Evolutionary conservation across 345 rosid species (phyloP), one percentile per base, ranked within the genome.

Genomic region (Populus alba): DNA sequence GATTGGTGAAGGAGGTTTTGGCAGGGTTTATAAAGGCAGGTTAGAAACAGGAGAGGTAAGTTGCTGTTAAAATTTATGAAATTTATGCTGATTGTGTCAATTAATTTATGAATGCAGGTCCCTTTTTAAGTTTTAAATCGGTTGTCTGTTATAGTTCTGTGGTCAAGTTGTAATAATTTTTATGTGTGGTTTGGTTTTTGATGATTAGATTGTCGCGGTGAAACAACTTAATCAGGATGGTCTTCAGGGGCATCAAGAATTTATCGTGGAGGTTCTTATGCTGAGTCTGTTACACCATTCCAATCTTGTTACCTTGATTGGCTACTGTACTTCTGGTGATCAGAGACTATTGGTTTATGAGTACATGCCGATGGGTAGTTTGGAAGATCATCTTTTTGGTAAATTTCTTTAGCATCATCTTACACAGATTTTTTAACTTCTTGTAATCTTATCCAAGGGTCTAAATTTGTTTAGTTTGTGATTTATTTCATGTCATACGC

Each of bases 331-430:
- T 49, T 86, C 91, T 45, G 99, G 99, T 76, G 98, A 96, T 84
- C 98, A 95, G 78, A 91, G 99, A 78, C 89, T 95, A 43, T 83
- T 95, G 89, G 99, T 95, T 77, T 95, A 96, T 33, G 98, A 96
- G 70, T 96, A 90, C 83, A 94, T 96, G 99, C 85, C 95, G 12
- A 88, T 83, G 97, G 99, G 99, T 20, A 96, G 98, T 81, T 78
- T 96, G 86, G 98, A 96, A 90, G 89, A 92, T 83, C 99, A 94
- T 88, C 97, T 96, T 76, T 96, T 86, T 29, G 97, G 99, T 96
- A 87, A 62, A 59, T 81, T 74, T 77, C 75, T 82, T 66, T 2
- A 41, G 27, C 62, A n/a, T 13, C 43, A n/a, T 13, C 43, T 5
- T 31, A 23, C 70, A 10, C 23, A 53, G 51, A 9, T 39, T 47